These are phyloP conservation scores for Magnusiomyces suaveolens DNA, from an alignment of 1,139 yeast species.

Conservation along the genomic window DNA sequence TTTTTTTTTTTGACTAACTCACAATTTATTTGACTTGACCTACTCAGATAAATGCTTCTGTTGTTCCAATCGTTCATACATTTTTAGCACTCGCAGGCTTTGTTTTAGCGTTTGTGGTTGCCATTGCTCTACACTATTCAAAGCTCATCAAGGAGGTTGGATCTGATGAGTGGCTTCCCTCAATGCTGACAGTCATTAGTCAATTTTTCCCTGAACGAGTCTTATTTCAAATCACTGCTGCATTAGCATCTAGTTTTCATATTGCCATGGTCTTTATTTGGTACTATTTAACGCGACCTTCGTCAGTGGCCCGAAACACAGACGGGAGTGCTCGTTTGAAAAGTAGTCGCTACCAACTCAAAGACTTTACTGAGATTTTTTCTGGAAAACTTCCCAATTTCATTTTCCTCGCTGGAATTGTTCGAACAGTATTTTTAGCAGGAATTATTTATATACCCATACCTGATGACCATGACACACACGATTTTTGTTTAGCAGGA, in stretches of 20 bases:
- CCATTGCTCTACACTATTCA: conserved; percentile 7
- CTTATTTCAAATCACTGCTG: conserved; percentile 64
- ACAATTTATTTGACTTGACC: no score
- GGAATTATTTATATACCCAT: conserved; percentile 11
- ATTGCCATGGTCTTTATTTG: conserved; percentile 69
- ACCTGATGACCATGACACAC: conserved; percentile 13
- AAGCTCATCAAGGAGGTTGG: conserved; percentile 7
- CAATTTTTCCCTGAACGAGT: conserved; percentile 62
- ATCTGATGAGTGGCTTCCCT: conserved; percentile 10
- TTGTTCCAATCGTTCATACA: conserved; percentile 11
- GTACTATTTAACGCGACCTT: conserved; percentile 53
- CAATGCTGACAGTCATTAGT: conserved; percentile 6
- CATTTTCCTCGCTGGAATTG: conserved; percentile 6
- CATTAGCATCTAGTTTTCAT: conserved; percentile 57
- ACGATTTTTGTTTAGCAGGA: conserved; percentile 10
- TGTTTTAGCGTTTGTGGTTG: conserved; percentile 7
- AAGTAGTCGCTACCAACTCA: no score
- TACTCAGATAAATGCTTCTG: conserved; percentile 11
- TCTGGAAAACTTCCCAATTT: conserved; percentile 3
- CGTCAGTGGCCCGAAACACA: no score
- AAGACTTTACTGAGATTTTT: no score
- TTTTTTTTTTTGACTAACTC: no score
- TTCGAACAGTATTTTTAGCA: conserved; percentile 9
- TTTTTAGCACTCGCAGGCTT: conserved; percentile 9
- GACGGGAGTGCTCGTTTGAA: no score